A percentile compares a stretch with the other conserved stretches of the same genome.
These are phyloP conservation scores for Candida ficus DNA, from an alignment of 805 yeast species.

Conservation along the genomic window DNA sequence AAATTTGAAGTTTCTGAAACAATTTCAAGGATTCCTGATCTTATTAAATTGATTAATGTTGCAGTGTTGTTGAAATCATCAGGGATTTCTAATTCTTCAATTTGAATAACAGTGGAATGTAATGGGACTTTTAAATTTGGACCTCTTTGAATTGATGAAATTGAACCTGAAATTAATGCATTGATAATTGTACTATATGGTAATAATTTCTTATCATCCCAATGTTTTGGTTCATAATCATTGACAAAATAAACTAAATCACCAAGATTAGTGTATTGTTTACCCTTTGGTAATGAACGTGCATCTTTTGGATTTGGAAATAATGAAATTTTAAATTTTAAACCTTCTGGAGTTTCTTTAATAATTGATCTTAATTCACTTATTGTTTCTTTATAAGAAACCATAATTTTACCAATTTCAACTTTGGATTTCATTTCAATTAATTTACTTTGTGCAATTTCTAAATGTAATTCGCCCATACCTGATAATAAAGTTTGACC, in stretches of 20 bases:
- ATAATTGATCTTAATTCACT: conserved; percentile 10
- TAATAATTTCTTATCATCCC: conserved; percentile 39
- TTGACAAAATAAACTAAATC: conserved; percentile 32
- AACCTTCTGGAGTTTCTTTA: conserved; percentile 20
- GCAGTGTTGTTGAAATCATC: conserved; percentile 37
- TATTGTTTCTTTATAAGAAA: conserved; percentile 80
- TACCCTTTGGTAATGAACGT: conserved; percentile 22
- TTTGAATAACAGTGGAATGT: conserved; percentile 51
- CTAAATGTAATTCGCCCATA: conserved; percentile 96
- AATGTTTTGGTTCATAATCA: conserved; percentile 23
- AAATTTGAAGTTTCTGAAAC: conserved; percentile 29
- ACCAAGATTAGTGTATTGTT: conserved; percentile 25
- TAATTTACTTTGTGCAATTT: conserved; percentile 78
- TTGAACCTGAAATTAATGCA: conserved; percentile 51
- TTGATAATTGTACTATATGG: conserved; percentile 44
- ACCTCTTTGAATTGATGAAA: conserved; percentile 61
- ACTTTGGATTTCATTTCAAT: conserved; percentile 79
- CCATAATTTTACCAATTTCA: conserved; percentile 77
- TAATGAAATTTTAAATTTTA: conserved; percentile 26
- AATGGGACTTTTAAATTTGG: conserved; percentile 50
- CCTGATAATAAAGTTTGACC: conserved; percentile 90
- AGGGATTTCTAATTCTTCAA: conserved; percentile 48
- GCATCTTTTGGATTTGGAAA: conserved; percentile 28
- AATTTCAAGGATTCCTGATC: conserved; percentile 40
- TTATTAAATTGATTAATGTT: conserved; percentile 39